These are phyloP conservation scores for Talaromyces thailandensis DNA, from an alignment of 495 filamentous ascomycete species.

Conservation along the genomic window DNA sequence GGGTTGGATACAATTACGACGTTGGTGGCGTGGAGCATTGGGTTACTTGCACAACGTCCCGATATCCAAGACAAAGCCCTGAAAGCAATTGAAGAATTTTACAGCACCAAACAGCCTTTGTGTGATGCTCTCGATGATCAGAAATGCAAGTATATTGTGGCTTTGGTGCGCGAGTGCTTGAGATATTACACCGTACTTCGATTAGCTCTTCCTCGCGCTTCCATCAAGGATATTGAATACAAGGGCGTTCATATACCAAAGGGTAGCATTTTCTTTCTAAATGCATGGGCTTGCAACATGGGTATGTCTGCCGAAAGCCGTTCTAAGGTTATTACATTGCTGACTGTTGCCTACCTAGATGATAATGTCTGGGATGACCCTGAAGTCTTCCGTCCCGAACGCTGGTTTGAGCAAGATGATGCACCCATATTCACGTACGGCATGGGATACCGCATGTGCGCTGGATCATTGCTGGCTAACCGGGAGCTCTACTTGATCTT, in stretches of 20 bases:
- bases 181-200: constrained; percentile 52
- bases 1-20: constrained; percentile 58
- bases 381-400: constrained; percentile 48
- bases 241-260: constrained; percentile 46
- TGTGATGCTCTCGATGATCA: constrained; percentile 52
- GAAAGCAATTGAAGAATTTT: constrained; percentile 44
- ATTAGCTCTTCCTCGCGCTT: constrained; percentile 50
- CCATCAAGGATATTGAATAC: constrained; percentile 51
- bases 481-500: constrained; percentile 58
- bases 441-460: constrained; percentile 58
- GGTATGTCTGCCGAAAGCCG: constrained; percentile 21
- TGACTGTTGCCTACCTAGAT: constrained; percentile 23
- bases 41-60: constrained; percentile 43
- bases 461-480: constrained; percentile 53
- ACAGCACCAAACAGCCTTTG: constrained; percentile 41
- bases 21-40: constrained; percentile 54
- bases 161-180: constrained; percentile 47
- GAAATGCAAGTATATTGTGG: constrained; percentile 50
- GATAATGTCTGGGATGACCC: constrained; percentile 50
- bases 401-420: constrained; percentile 55
- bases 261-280: constrained; percentile 53
- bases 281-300: constrained; percentile 59
- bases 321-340: not conserved
- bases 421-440: constrained; percentile 54
- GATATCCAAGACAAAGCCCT: constrained; percentile 54